Conservation (phyloP, 2,329 filamentous ascomycete genomes). For the Didymella segeticola region DNA sequence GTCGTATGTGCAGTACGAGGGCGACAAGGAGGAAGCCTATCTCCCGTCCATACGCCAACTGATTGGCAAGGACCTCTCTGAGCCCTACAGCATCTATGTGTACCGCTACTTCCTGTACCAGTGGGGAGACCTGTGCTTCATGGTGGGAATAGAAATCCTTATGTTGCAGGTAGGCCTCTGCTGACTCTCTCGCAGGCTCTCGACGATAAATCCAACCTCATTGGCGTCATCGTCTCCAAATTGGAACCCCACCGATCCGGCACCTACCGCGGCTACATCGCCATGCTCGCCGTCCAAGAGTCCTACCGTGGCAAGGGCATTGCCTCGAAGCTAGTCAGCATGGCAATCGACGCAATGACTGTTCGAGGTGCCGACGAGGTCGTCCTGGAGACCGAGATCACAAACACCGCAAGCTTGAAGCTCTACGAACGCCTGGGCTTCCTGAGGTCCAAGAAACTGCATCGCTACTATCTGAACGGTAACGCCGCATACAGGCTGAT, state of each 20-base stretch:
- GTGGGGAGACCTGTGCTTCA: constrained; percentile 97
- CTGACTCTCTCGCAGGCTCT: constrained; percentile 35
- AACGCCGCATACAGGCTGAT: constrained; percentile 92
- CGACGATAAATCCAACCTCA: constrained; percentile 61
- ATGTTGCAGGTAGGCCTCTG: background rate
- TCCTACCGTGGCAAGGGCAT: constrained; percentile 84
- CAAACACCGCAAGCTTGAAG: constrained; percentile 86
- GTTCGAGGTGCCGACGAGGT: constrained; percentile 87
- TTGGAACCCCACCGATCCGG: constrained; percentile 88
- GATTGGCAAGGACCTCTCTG: constrained; percentile 95
- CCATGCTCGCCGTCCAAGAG: constrained; percentile 93
- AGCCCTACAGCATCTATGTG: constrained; percentile 99
- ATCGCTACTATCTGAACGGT: constrained; percentile 95
- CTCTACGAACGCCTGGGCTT: constrained; percentile 94
- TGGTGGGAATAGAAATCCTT: constrained; percentile 61
- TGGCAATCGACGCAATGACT: constrained; percentile 91
- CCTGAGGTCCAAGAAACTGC: constrained; percentile 86
- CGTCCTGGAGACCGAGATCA: constrained; percentile 94
- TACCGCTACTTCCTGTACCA: constrained; percentile 98
- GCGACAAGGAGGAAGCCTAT: constrained; percentile 67
- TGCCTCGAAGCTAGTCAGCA: constrained; percentile 82
- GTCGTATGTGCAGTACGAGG: constrained; percentile 66
- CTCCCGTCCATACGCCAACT: constrained; percentile 87
- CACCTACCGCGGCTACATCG: constrained; percentile 91
- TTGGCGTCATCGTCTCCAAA: constrained; percentile 94